phyloP scores from a whole-genome alignment of 176 grass and related monocot species.

The Chrysopogon serrulatus region DNA sequence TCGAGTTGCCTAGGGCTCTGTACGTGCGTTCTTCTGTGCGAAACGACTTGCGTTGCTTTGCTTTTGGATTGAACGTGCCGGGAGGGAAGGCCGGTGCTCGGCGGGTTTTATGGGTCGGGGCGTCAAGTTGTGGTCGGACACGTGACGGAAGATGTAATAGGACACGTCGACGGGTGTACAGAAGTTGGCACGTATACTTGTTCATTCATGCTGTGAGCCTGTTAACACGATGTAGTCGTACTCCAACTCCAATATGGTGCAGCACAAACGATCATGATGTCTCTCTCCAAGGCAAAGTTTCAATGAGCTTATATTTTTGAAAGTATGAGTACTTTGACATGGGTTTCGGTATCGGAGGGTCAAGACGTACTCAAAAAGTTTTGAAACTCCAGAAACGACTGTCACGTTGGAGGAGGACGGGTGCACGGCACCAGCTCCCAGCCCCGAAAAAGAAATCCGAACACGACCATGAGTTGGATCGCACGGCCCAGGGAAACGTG shows the following conservation, averaged over 20 bases:
- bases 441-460: too few species aligned
- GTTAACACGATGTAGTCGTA: not conserved
- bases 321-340: not conserved
- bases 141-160: not conserved
- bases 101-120: not conserved
- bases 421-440: not conserved
- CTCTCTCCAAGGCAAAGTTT: not conserved
- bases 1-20: not conserved
- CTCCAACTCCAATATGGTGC: not conserved
- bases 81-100: not conserved
- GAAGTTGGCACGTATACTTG: not conserved
- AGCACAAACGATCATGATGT: not conserved
- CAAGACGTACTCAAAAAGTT: not conserved
- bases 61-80: not conserved
- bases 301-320: too few species aligned
- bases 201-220: not conserved
- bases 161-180: not conserved
- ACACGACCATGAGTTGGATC: not conserved
- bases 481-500: not conserved
- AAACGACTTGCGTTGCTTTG: not conserved
- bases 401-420: not conserved
- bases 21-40: not conserved
- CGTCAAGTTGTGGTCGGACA: not conserved
- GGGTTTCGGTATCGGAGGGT: not conserved
- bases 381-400: not conserved